Base-by-base conservation (phyloP, 2,329 filamentous ascomycete species). In the Colletotrichum chlorophyti region DNA sequence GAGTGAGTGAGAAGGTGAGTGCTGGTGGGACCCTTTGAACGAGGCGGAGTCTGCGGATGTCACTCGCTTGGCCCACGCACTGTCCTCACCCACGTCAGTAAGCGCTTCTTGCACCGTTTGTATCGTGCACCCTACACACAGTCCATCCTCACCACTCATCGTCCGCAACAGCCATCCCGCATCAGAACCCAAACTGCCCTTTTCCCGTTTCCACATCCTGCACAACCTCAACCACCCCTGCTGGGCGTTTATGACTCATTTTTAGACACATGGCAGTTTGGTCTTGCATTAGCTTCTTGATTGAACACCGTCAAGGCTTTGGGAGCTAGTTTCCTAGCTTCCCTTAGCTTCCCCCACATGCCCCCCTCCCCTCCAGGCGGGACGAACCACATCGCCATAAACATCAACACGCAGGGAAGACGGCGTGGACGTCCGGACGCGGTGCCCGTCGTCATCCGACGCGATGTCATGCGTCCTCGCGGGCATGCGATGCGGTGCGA, bases 221-320 rank as follows among this genome's bases (percentile, higher is more conserved):
- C 41, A 51, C 42, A 47, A 19, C 32, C 15, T 24, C 42, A n/a
- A n/a, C n/a, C n/a, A n/a, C 50, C 48, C 58, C 37, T 58, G 58
- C 47, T 47, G 17, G 61, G 65, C 67, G 65, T 64, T 61, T 69
- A 66, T 70, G 69, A 71, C 65, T 71, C 68, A 71, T 64, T 65
- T 66, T 66, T 66, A 67, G 69, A 70, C 67, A 70, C 66, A 67
- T 68, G 65, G 68, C 63, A 63, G 19, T 47, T 49, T 26, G 29
- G 40, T 27, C 14, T 23, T 53, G 53, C 45, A 43, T 53, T 62
- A 61, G 58, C 58, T 49, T 29, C 21, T n/a, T n/a, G n/a, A n/a
- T n/a, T n/a, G n/a, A n/a, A n/a, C n/a, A n/a, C n/a, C n/a, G n/a
- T n/a, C n/a, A n/a, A n/a, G n/a, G 11, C 14, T 40, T 32, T 17